Conservation (phyloP, 306 rosid genomes). For the Styphnolobium japonicum region DNA sequence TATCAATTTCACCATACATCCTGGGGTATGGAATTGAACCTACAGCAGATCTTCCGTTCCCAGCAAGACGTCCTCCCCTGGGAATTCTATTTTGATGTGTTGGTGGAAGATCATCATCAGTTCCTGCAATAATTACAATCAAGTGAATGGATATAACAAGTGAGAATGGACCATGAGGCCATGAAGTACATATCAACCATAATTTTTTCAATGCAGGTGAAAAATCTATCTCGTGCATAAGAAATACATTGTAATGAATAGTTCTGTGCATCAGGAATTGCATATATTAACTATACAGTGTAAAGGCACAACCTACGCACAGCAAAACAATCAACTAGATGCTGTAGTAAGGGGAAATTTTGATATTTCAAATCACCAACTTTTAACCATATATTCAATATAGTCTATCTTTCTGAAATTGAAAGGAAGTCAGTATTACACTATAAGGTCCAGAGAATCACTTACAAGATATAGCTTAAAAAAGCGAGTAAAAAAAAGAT, state of each 20-base stretch:
- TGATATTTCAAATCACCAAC: background rate
- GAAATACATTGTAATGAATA: background rate
- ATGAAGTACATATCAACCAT: conserved; percentile 1
- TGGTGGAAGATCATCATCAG: conserved; percentile 91
- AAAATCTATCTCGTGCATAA: background rate
- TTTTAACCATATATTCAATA: background rate
- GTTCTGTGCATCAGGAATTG: background rate
- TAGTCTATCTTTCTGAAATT: background rate
- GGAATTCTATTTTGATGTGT: conserved; percentile 79
- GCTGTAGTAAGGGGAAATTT: background rate
- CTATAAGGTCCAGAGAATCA: too few species aligned
- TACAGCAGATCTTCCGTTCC: conserved; percentile 84
- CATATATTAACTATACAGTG: background rate
- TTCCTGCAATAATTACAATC: conserved; percentile 49
- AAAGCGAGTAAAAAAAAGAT: background rate
- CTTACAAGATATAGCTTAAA: background rate
- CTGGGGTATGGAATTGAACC: conserved; percentile 77
- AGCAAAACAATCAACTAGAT: background rate
- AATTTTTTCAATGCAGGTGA: background rate
- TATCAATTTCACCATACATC: conserved; percentile 79
- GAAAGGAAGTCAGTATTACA: background rate
- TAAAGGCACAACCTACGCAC: background rate
- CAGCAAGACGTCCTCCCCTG: conserved; percentile 79
- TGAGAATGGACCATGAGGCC: background rate
- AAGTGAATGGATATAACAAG: conserved; percentile 4